Percentiles rank a stretch among this genome's conserved stretches.
Conservation (phyloP, 2,329 filamentous ascomycete species). For the Cucurbitaria berberidis region DNA sequence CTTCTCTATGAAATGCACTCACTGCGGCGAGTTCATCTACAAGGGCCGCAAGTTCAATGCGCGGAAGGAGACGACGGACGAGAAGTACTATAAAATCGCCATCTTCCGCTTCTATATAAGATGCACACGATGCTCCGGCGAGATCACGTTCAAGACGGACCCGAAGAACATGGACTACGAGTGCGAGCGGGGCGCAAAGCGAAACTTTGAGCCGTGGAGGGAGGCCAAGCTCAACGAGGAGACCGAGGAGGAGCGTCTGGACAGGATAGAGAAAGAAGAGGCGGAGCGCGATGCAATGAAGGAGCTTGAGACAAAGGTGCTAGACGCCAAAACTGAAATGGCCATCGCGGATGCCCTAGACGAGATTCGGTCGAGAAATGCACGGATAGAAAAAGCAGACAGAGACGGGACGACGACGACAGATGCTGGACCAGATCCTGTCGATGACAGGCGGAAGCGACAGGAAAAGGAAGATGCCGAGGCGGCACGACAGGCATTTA, state of each 20-base stretch:
- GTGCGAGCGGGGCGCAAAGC: conserved; percentile 80
- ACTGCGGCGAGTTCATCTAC: conserved; percentile 83
- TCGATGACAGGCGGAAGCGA: conserved; percentile 63
- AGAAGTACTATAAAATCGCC: conserved; percentile 86
- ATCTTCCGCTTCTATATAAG: conserved; percentile 88
- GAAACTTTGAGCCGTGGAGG: conserved; percentile 94
- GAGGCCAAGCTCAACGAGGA: conserved; percentile 71
- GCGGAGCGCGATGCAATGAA: conserved; percentile 91
- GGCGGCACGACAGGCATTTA: conserved; percentile 79
- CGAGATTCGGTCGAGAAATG: conserved; percentile 91
- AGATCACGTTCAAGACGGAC: conserved; percentile 94
- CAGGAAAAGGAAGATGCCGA: conserved; percentile 85
- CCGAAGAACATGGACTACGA: conserved; percentile 94
- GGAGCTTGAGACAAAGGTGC: conserved; percentile 90
- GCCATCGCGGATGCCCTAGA: conserved; percentile 93
- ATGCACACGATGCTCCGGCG: conserved; percentile 82
- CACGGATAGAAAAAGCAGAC: conserved; percentile 77
- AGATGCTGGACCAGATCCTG: conserved; percentile 60
- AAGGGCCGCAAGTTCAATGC: conserved; percentile 95
- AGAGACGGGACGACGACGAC: conserved; percentile 66
- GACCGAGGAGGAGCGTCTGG: conserved; percentile 84
- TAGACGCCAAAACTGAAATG: conserved; percentile 95
- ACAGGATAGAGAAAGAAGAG: conserved; percentile 80
- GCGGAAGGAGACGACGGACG: conserved; percentile 87
- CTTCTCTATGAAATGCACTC: conserved; percentile 77